phyloP scores from a whole-genome alignment of 495 filamentous ascomycete genomes.

The Daldinia childiae region DNA sequence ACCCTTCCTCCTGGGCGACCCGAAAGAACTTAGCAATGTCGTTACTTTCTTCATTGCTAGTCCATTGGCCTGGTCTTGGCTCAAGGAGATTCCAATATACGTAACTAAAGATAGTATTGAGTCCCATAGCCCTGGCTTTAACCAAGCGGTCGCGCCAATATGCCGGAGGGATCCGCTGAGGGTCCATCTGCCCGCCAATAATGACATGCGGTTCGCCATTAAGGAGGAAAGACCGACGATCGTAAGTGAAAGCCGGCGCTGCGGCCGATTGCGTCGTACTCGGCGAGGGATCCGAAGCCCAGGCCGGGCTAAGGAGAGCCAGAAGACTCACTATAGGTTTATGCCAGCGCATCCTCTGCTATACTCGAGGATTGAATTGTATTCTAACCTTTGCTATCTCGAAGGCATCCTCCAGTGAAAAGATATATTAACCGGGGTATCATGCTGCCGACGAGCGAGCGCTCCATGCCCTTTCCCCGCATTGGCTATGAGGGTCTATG shows the following conservation, averaged over 20 bases:
- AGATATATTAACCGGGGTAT: neutral
- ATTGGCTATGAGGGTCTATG: conserved; percentile 10
- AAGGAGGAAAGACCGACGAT: conserved; percentile 52
- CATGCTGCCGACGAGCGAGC: neutral
- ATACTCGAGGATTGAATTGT: neutral
- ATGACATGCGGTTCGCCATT: conserved; percentile 55
- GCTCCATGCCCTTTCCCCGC: conserved; percentile 33
- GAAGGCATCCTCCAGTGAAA: neutral
- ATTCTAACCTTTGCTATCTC: neutral
- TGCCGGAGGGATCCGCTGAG: conserved; percentile 55
- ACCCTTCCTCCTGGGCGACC: conserved; percentile 53
- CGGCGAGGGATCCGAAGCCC: conserved; percentile 12
- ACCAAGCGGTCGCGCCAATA: conserved; percentile 55
- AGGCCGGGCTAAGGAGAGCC: neutral
- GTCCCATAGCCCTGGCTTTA: conserved; percentile 56
- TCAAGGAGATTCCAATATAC: conserved; percentile 60
- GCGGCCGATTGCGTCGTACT: conserved; percentile 29
- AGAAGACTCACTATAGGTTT: conserved; percentile 1
- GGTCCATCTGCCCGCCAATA: conserved; percentile 62
- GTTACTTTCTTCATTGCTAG: conserved; percentile 42
- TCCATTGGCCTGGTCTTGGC: conserved; percentile 50
- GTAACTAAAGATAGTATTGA: conserved; percentile 61
- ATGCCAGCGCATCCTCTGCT: conserved; percentile 22
- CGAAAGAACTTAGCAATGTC: conserved; percentile 55
- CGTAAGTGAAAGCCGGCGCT: conserved; percentile 42